Evolutionary conservation across 1,284 basidiomycete species (phyloP), one percentile per base, ranked within the genome.

Genomic region (Cystobasidium sp.): DNA sequence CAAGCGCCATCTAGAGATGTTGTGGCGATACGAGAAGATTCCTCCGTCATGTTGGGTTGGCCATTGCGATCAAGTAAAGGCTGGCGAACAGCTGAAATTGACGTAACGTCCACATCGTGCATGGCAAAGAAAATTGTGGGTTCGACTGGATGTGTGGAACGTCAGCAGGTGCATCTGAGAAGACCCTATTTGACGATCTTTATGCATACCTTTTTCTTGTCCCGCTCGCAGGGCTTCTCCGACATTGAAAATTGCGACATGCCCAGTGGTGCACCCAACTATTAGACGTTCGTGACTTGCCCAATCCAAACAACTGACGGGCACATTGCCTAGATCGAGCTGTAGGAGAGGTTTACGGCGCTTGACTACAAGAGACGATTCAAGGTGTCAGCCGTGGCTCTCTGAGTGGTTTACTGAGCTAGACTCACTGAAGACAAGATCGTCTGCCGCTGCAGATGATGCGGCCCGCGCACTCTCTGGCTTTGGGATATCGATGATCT

Each of bases 301-400:
- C 93, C 93, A 96, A 78, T 94, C 92, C 52, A 95, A 84, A 44
- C 87, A 86, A 85, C 87, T 91, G 77, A 88, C 89, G 16, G 86
- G 84, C 0, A 90, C 87, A 71, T 92, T 90, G 74, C 89, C 88
- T 1, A 92, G 81, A 77, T 90, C 87, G 6, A 95, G 86, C 6
- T 87, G 86, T 4, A 93, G 69, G 4, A 90, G 79, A 0, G 93
- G 91, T 53, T 88, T 83, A 0, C 87, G 80, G 74, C 90, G 79
- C 76, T 83, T 85, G 8, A 91, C 90, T 91, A 61, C 37, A 46
- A n/a, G 18, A 10, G 7, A 22, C 4, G 16, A 47, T 18, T 39
- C 31, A 31, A 31, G 31, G 31, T 31, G 31, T 31, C 31, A 31
- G 44, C 14, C 31, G 6, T 16, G 0, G 24, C 10, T 22, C 31